Evolutionary conservation across 1,284 basidiomycete species (phyloP).

Genomic region (Fomes fomentarius): DNA sequence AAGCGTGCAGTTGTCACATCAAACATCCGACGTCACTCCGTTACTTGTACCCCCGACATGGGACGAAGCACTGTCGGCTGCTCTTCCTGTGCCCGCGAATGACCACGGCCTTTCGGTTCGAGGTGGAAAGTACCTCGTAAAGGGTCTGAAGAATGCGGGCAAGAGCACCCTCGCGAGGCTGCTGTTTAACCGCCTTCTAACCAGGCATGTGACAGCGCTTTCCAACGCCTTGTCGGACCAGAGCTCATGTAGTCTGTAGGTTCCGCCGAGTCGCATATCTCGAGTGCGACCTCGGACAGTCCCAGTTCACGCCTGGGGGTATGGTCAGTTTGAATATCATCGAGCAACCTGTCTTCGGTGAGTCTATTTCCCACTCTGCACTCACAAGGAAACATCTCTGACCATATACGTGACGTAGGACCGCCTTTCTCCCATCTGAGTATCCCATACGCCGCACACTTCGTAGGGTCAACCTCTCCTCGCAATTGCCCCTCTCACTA

Average conservation of each 20-base stretch:
- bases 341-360: conserved; percentile 72
- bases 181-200: conserved; percentile 73
- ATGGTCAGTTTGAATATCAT: conserved; percentile 83
- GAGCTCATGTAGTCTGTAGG: conserved; percentile 36
- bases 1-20: conserved; percentile 40
- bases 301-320: conserved; percentile 90
- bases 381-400: not conserved
- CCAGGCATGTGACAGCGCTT: conserved; percentile 42
- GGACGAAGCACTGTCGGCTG: conserved; percentile 50
- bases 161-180: conserved; percentile 88
- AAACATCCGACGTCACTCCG: conserved; percentile 48
- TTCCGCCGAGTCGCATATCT: conserved; percentile 84
- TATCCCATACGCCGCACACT: conserved; percentile 78
- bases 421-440: conserved; percentile 85
- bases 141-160: conserved; percentile 85
- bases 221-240: no score
- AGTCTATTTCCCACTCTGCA: not conserved
- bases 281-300: conserved; percentile 93
- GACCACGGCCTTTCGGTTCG: conserved; percentile 3
- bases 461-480: conserved; percentile 81
- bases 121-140: conserved; percentile 58
- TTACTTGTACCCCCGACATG: conserved; percentile 62
- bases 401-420: conserved; percentile 47
- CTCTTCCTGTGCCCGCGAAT: conserved; percentile 36
- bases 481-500: conserved; percentile 83